phyloP scores from a whole-genome alignment of 2,329 filamentous ascomycete species.

The Arthroderma uncinatum region DNA sequence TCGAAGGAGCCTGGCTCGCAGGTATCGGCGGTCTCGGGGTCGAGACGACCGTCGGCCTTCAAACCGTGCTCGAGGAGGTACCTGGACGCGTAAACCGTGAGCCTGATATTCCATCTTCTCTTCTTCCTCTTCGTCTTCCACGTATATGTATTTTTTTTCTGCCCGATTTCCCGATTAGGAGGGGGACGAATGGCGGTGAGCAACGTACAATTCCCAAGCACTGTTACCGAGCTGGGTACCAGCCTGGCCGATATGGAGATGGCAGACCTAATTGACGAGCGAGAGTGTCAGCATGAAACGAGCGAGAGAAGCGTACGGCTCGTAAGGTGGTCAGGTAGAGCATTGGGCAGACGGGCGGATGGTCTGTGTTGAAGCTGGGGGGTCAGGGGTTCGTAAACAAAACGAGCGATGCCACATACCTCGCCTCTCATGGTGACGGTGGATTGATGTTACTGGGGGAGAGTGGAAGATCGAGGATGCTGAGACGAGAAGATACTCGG shows the following conservation, averaged over 20 bases:
- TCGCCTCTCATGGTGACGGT: conserved; percentile 28
- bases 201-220: conserved; percentile 56
- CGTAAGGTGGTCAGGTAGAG: background rate
- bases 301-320: background rate
- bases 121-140: background rate
- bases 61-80: conserved; percentile 58
- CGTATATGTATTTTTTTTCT: background rate
- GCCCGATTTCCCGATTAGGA: background rate
- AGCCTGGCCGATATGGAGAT: conserved; percentile 58
- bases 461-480: background rate
- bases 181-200: conserved; percentile 14
- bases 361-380: conserved; percentile 11
- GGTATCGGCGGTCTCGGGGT: conserved; percentile 44
- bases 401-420: conserved; percentile 17
- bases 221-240: conserved; percentile 57
- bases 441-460: background rate
- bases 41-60: conserved; percentile 47
- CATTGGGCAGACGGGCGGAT: conserved; percentile 4
- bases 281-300: conserved; percentile 11
- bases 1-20: conserved; percentile 49
- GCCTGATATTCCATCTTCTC: background rate
- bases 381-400: conserved; percentile 18
- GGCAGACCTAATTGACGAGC: conserved; percentile 43
- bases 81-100: conserved; percentile 25
- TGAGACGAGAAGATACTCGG: conserved; percentile 3